Base-by-base conservation (phyloP, 208 protist genomes). In the Phytomonas sp. region DNA sequence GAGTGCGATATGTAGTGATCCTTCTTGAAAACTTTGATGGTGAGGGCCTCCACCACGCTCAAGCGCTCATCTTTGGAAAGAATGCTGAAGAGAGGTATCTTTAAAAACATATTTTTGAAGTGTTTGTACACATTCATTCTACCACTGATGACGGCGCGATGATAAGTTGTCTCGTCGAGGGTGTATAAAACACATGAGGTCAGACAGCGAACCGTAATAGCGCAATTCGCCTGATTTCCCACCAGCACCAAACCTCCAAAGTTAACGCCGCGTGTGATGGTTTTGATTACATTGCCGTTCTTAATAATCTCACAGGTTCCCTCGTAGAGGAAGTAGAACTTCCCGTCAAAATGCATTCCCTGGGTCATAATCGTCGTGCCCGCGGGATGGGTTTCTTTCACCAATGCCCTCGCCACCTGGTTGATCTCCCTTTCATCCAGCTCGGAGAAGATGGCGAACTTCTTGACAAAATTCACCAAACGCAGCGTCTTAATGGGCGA, bases 171-270 rank as follows among this genome's bases (percentile, higher is more conserved):
- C 72, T 87, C 80, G 76, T 92, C 82, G n/a, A 97, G 81, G 31
- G 83, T 89, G 81, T 88, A 97, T 40, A 94, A 64, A 65, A 79
- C 78, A 62, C 85, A 92, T 37, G 81, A 75, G 49, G 89, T 93
- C 12, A 91, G 83, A 62, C 86, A 84, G 42, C 84, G 82, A 33
- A 97, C 81, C 5, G 92, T 95, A 11, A 89, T 88, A 26, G 84
- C 82, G 71, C 86, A 91, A 74, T 77, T 80, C 26, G 83, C 77
- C 56, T 89, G 87, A 70, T 89, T 84, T 78, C 93, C 95, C 88
- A 97, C 94, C 71, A 97, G 61, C 79, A 94, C 89, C 16, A 95
- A 72, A 59, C 92, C 88, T 0, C 90, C 92, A 70, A 97, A 95
- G 19, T 80, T 84, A 32, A 72, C 79, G 19, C 92, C 92, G 12